These are phyloP conservation scores for Botrytis cinerea DNA, from an alignment of 2,329 filamentous ascomycete species.

Conservation along the genomic window DNA sequence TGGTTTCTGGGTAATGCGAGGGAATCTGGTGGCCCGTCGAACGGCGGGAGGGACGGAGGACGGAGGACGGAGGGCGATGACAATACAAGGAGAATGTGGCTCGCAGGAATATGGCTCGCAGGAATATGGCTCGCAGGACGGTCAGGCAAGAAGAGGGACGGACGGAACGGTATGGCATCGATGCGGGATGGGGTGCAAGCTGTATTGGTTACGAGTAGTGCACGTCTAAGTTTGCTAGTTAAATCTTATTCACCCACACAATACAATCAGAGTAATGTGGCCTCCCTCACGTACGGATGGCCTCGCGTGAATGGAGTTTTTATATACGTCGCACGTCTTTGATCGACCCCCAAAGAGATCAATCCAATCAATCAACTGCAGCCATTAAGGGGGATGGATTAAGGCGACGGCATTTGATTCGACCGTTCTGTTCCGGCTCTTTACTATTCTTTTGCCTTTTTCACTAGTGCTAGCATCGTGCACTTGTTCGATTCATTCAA, in stretches of 20 bases:
- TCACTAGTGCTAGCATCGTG: not conserved
- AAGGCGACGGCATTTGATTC: not conserved
- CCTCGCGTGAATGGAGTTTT: not conserved
- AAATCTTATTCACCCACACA: not conserved
- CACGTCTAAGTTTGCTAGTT: not conserved
- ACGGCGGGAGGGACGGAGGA: not conserved
- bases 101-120: not conserved
- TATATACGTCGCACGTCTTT: not conserved
- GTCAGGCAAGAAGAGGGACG: conserved; percentile 12
- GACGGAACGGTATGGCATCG: not conserved
- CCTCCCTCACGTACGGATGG: not conserved
- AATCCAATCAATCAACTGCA: not conserved
- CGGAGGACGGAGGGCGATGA: too few relatives aligned
- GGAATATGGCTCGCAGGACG: not conserved
- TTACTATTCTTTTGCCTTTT: not conserved
- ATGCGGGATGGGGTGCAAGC: not conserved
- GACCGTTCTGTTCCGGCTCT: not conserved
- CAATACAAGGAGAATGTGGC: not conserved
- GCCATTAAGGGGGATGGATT: not conserved
- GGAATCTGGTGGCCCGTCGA: not conserved
- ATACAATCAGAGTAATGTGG: not conserved
- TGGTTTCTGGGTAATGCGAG: not conserved
- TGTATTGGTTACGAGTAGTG: not conserved
- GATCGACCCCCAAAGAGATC: not conserved
- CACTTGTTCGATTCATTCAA: not conserved